Conservation (phyloP, 169 alveolate genomes). For the Neospora caninum region DNA sequence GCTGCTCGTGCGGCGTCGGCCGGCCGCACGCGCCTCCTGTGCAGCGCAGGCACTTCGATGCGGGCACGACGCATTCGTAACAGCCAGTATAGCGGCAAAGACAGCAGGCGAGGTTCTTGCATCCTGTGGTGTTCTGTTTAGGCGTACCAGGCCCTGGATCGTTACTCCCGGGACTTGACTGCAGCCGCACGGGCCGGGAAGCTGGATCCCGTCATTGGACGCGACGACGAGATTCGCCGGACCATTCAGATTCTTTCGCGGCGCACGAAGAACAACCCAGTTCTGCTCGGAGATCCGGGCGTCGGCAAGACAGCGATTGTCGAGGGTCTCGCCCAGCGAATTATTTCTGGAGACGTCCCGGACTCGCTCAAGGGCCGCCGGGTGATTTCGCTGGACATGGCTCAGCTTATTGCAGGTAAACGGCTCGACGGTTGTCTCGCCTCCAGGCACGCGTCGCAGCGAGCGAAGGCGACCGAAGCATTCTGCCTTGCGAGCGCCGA, state of each 20-base stretch:
- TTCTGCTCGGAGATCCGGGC: conserved; percentile 89
- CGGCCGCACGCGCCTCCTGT: too few relatives aligned
- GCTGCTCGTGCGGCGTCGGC: too few relatives aligned
- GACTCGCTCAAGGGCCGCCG: conserved; percentile 85
- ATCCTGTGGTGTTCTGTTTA: too few relatives aligned
- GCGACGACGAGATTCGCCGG: conserved; percentile 89
- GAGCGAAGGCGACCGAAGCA: too few relatives aligned
- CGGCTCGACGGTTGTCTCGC: too few relatives aligned
- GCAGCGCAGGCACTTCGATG: too few relatives aligned
- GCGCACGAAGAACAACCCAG: conserved; percentile 89
- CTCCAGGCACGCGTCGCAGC: too few relatives aligned
- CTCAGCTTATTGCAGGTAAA: conserved; percentile 81
- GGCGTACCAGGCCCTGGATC: conserved; percentile 75
- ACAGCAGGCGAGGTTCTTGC: too few relatives aligned
- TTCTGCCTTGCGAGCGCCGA: too few relatives aligned
- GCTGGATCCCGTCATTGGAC: conserved; percentile 89
- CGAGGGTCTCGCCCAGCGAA: conserved; percentile 88
- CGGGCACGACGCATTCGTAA: too few relatives aligned
- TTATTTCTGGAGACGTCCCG: conserved; percentile 89
- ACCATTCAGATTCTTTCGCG: conserved; percentile 85
- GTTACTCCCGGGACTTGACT: conserved; percentile 84
- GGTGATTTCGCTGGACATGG: conserved; percentile 83
- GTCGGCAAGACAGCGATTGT: conserved; percentile 91
- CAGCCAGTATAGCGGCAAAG: too few relatives aligned
- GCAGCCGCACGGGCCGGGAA: conserved; percentile 88